Evolutionary conservation across 2,329 filamentous ascomycete species (phyloP), one percentile per base, ranked within the genome.

Genomic region (Amphichorda felina): DNA sequence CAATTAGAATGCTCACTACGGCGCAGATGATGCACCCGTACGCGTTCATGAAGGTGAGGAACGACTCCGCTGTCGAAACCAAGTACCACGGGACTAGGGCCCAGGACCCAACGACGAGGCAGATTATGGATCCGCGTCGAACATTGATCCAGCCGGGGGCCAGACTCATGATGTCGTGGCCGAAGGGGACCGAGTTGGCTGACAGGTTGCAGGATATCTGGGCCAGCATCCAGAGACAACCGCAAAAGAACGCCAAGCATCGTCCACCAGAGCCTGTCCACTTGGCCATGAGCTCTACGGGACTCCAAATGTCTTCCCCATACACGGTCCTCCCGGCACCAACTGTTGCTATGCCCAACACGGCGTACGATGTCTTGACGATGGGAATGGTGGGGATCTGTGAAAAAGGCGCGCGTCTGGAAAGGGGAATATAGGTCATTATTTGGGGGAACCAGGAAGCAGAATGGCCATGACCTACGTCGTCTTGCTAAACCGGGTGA

Each of bases 201-300:
- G 68, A 55, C 44, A 77, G 72, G 43, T 75, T 73, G 37, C 75
- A 69, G 27, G 71, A 69, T 5, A 76, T 55, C 37, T 70, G 64
- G 1, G 70, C 71, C 33, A 76, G 53, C 19, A 65, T 64, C 60
- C 71, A 75, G 3, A 60, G 60, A 3, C 66, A 56, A 1, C 63
- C 72, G 8, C 56, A 68, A 43, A 76, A 57, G 45, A 61, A 61
- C 37, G 60, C 59, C 5, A 56, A 59, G 18, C 49, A 53, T 10
- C 59, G 48, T 7, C 65, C 66, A 3, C 63, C 61, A 4, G 59
- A 43, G 8, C 63, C 64, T 25, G 55, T 50, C 67, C 67, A 70
- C 8, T 61, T 49, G 6, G 45, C 50, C 36, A 60, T 53, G 34
- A 70, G 63, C 11, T 63, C 57, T 4, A 70, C 51, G 1, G 66